Evolutionary conservation across 1,284 basidiomycete genomes (phyloP).

Genomic region (Phaffia rhodozyma): DNA sequence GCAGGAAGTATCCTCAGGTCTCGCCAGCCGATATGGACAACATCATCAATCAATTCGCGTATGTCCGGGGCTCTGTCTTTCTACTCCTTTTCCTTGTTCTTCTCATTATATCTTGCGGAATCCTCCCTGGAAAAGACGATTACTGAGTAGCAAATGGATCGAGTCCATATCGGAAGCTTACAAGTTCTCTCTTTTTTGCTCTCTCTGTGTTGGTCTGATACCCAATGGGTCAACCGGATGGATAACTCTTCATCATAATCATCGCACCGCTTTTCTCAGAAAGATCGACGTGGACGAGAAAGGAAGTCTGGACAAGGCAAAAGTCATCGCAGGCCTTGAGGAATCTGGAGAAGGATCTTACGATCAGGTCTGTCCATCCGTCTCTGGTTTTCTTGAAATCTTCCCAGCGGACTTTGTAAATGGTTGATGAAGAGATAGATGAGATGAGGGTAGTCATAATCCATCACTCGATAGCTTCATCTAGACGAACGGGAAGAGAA

Average conservation of each 20-base stretch:
- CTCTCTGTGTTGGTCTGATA: no score
- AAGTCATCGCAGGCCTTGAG: constrained; percentile 64
- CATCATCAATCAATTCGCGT: constrained; percentile 89
- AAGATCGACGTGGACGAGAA: constrained; percentile 71
- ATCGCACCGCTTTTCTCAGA: constrained; percentile 37
- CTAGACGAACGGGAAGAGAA: background rate
- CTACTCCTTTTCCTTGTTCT: background rate
- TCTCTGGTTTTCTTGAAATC: background rate
- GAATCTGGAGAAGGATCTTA: constrained; percentile 69
- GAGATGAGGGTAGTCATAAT: constrained; percentile 5
- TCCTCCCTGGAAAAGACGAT: background rate
- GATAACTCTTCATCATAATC: background rate
- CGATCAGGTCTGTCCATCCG: constrained; percentile 53
- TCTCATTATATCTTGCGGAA: constrained; percentile 14
- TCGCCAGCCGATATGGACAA: constrained; percentile 84
- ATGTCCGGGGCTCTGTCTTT: constrained; percentile 33
- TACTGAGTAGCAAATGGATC: background rate
- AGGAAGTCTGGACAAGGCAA: constrained; percentile 70
- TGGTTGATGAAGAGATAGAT: background rate
- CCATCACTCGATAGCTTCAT: background rate
- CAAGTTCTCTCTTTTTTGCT: no score
- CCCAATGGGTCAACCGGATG: no score
- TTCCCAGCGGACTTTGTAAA: no score
- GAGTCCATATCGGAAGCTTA: no score
- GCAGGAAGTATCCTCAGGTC: constrained; percentile 83